Percentiles rank a stretch among this genome's conserved stretches.
Conservation (phyloP, 2,329 filamentous ascomycete species). For the Saccharata proteae region DNA sequence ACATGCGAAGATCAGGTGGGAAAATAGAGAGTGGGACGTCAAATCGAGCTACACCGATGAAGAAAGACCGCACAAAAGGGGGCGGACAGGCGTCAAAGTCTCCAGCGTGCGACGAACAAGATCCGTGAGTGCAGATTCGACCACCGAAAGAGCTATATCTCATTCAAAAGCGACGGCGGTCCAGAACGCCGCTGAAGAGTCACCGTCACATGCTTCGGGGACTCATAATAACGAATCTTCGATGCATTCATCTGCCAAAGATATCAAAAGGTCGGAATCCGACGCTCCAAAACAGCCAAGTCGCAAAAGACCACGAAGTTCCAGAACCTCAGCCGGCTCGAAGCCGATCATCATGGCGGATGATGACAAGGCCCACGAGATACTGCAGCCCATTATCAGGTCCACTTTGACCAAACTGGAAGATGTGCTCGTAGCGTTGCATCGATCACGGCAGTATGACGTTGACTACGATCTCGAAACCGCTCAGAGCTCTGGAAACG, state of each 20-base stretch:
- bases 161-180: too few species aligned
- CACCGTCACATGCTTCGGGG: too few species aligned
- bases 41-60: conserved; percentile 6
- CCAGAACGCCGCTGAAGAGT: background rate
- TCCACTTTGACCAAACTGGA: conserved; percentile 62
- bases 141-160: background rate
- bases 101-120: too few species aligned
- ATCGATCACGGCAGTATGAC: conserved; percentile 50
- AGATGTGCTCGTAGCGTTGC: conserved; percentile 54
- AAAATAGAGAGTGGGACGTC: conserved; percentile 25
- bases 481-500: background rate
- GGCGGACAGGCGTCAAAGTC: conserved; percentile 12
- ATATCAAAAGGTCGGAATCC: background rate
- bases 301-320: background rate
- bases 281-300: background rate
- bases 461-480: conserved; percentile 10
- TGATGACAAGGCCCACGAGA: conserved; percentile 51
- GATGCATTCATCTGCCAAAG: background rate
- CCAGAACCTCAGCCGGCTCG: too few species aligned
- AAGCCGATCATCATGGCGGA: conserved; percentile 52
- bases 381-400: conserved; percentile 58
- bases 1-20: conserved; percentile 52
- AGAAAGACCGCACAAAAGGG: background rate
- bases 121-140: too few species aligned
- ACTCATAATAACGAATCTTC: too few species aligned